Evolutionary conservation across 257 asterid species (phyloP).

Genomic region (Penstemon barbatus): DNA sequence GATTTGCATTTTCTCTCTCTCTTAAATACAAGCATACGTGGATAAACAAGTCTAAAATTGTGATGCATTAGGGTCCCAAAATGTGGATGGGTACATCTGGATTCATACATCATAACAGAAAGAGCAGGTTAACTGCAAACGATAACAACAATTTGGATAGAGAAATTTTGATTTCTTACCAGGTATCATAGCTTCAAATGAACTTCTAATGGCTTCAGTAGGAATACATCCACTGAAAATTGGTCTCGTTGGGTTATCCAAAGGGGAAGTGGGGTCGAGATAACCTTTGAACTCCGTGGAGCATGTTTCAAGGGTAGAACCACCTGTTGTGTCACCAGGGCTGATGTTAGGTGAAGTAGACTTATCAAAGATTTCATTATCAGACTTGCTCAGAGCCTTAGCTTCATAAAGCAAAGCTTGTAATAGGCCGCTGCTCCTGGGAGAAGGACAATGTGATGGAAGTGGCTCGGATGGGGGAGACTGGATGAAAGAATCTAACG

Average conservation of each 20-base stretch:
- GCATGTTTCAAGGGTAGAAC: slow-evolving; percentile 41
- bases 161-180: slow-evolving; percentile 30
- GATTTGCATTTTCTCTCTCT: background rate
- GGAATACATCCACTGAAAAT: slow-evolving; percentile 42
- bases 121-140: background rate
- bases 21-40: background rate
- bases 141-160: background rate
- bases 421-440: slow-evolving; percentile 65
- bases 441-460: slow-evolving; percentile 47
- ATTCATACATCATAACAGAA: background rate
- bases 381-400: slow-evolving; percentile 45
- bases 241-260: slow-evolving; percentile 40
- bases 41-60: background rate
- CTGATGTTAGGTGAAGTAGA: slow-evolving; percentile 38
- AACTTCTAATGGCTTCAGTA: slow-evolving; percentile 34
- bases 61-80: too few relatives aligned
- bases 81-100: background rate
- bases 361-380: slow-evolving; percentile 41
- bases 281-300: slow-evolving; percentile 39
- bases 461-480: slow-evolving; percentile 42
- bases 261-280: slow-evolving; percentile 40
- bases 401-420: slow-evolving; percentile 66
- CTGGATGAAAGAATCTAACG: slow-evolving; percentile 47
- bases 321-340: slow-evolving; percentile 36
- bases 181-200: slow-evolving; percentile 33